Evolutionary conservation across 345 rosid genomes (phyloP).

Genomic region (Balakata baccata): DNA sequence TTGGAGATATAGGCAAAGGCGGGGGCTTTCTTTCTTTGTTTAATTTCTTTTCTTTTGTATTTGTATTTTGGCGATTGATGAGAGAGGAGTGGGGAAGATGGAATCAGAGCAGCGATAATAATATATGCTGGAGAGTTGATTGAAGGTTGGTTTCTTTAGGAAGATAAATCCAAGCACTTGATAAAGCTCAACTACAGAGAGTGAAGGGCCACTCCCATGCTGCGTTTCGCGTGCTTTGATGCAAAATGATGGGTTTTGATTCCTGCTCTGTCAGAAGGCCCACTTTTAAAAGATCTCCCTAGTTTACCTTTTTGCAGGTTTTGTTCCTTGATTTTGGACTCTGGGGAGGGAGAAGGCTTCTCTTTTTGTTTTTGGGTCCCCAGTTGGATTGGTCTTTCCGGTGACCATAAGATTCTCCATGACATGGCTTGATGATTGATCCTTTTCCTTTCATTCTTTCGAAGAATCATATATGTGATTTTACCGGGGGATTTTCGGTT

Average conservation of each 20-base stretch:
- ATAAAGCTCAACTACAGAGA: conserved; percentile 9
- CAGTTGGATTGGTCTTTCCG: conserved; percentile 28
- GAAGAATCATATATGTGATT: conserved; percentile 3
- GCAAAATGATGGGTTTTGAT: conserved; percentile 35
- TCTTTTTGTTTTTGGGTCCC: conserved; percentile 5
- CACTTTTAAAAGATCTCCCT: conserved; percentile 35
- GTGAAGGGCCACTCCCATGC: conserved; percentile 23
- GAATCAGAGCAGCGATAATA: conserved; percentile 13
- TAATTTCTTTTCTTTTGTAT: not conserved
- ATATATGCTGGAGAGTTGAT: conserved; percentile 20
- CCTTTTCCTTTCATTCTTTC: not conserved
- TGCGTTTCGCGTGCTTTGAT: conserved; percentile 56
- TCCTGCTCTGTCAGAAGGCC: conserved; percentile 33
- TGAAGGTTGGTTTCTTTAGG: conserved; percentile 52
- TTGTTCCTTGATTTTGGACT: conserved; percentile 62
- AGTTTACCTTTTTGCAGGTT: conserved; percentile 43
- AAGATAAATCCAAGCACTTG: conserved; percentile 25
- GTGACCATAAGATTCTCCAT: not conserved
- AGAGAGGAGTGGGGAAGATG: conserved; percentile 7
- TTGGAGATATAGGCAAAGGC: conserved; percentile 16
- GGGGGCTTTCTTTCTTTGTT: not conserved
- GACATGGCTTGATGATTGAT: conserved; percentile 26
- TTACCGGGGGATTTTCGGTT: not conserved
- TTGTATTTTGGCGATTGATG: not conserved
- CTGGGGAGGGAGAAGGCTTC: not conserved